Evolutionary conservation across 1,139 yeast genomes (phyloP).

Genomic region (Yamadazyma diospyri): DNA sequence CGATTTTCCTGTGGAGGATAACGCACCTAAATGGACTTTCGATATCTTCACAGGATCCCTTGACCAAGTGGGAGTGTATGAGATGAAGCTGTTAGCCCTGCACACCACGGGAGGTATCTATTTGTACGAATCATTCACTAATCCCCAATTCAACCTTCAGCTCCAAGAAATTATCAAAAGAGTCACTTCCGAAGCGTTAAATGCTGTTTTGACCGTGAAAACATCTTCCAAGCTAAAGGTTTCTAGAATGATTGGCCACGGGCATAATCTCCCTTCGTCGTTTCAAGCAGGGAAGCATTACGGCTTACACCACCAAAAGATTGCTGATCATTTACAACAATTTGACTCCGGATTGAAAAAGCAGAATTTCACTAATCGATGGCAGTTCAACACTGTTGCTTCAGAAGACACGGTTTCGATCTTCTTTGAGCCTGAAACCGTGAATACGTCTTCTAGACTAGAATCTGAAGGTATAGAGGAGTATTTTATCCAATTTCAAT

Average conservation of each 20-base stretch:
- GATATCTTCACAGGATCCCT: conserved; percentile 34
- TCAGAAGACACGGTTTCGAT: conserved; percentile 25
- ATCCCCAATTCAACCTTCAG: conserved; percentile 18
- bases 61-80: conserved; percentile 42
- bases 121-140: conserved; percentile 24
- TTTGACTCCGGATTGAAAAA: conserved; percentile 32
- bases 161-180: conserved; percentile 1
- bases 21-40: conserved; percentile 27
- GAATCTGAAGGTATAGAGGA: conserved; percentile 18
- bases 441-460: conserved; percentile 20
- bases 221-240: conserved; percentile 33
- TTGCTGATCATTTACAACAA: conserved; percentile 30
- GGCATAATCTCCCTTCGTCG: conserved; percentile 34
- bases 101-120: conserved; percentile 29
- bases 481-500: conserved; percentile 29
- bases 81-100: conserved; percentile 31
- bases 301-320: conserved; percentile 25
- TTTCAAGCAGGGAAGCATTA: conserved; percentile 23
- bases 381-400: conserved; percentile 27
- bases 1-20: conserved; percentile 17
- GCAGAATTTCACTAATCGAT: conserved; percentile 32
- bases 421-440: conserved; percentile 32
- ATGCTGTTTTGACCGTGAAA: conserved; percentile 23
- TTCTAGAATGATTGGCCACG: conserved; percentile 25
- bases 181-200: conserved; percentile 4